Conservation (phyloP, 192 early-diverging fungal genomes). For the Helicostylum pulchrum region DNA sequence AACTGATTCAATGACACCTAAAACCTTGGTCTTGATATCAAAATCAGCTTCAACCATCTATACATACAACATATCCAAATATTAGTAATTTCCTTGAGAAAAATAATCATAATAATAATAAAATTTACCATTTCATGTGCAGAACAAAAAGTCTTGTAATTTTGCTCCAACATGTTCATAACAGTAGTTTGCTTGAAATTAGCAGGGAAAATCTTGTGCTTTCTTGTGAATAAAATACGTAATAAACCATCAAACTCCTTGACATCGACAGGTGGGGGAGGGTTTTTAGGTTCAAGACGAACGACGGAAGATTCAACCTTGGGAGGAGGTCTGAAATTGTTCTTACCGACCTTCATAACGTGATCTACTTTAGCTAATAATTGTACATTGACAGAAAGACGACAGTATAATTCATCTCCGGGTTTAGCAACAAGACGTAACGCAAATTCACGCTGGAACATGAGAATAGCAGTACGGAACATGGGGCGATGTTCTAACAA, state of each 20-base stretch:
- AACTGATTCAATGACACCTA: constrained; percentile 66
- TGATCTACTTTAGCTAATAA: constrained; percentile 92
- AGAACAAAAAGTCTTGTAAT: constrained; percentile 93
- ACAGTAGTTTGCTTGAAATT: constrained; percentile 88
- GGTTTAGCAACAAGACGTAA: constrained; percentile 92
- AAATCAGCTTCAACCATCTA: constrained; percentile 78
- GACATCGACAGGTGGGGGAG: constrained; percentile 92
- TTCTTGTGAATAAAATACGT: constrained; percentile 88
- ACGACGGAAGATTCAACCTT: constrained; percentile 96
- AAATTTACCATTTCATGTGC: constrained; percentile 62
- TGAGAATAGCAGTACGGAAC: constrained; percentile 86
- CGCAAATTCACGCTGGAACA: constrained; percentile 99
- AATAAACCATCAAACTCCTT: constrained; percentile 97
- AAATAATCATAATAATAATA: background rate
- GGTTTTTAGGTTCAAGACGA: constrained; percentile 88
- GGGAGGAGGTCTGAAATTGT: constrained; percentile 97
- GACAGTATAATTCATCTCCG: constrained; percentile 87
- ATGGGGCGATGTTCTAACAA: constrained; percentile 91
- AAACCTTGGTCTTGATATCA: constrained; percentile 79
- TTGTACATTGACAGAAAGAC: constrained; percentile 92
- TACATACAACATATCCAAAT: background rate
- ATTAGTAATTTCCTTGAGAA: too few species aligned
- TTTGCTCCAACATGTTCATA: constrained; percentile 89
- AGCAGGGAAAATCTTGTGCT: constrained; percentile 83
- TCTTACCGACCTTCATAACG: constrained; percentile 96